These are phyloP conservation scores for Colletotrichum sidae DNA, from an alignment of 2,329 filamentous ascomycete species.

Conservation along the genomic window DNA sequence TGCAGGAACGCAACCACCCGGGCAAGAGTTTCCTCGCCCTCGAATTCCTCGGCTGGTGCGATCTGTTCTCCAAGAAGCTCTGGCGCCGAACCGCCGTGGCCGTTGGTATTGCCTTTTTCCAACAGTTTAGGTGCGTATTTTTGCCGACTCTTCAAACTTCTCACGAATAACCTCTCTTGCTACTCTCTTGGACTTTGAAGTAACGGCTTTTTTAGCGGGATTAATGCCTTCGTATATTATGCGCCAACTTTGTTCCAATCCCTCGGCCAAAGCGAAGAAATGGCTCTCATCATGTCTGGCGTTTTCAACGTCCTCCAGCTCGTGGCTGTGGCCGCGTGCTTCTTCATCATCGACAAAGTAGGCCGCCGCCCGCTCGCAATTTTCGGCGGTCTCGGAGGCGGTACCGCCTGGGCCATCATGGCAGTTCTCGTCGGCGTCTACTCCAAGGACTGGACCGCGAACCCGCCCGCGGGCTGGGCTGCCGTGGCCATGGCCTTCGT, in stretches of 20 bases:
- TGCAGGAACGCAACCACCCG: slow-evolving; percentile 50
- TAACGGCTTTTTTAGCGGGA: slow-evolving; percentile 29
- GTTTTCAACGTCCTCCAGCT: slow-evolving; percentile 51
- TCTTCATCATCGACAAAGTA: slow-evolving; percentile 56
- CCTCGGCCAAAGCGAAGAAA: slow-evolving; percentile 44
- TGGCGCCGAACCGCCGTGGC: slow-evolving; percentile 55
- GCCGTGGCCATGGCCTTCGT: slow-evolving; percentile 40
- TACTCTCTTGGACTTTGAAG: too few species aligned
- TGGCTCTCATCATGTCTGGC: slow-evolving; percentile 47
- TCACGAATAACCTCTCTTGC: neutral
- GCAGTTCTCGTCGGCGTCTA: slow-evolving; percentile 22
- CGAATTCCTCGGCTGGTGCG: slow-evolving; percentile 57
- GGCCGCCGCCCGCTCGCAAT: slow-evolving; percentile 49
- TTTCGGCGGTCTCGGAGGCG: slow-evolving; percentile 44
- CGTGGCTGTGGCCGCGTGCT: slow-evolving; percentile 43
- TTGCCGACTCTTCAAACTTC: neutral
- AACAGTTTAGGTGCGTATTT: slow-evolving; percentile 35
- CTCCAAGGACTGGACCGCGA: slow-evolving; percentile 18
- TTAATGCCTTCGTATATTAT: slow-evolving; percentile 44
- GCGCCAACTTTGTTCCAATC: slow-evolving; percentile 43
- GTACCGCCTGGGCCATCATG: slow-evolving; percentile 28
- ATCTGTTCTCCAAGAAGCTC: slow-evolving; percentile 59
- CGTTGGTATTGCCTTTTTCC: slow-evolving; percentile 45
- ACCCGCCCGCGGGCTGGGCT: slow-evolving; percentile 8
- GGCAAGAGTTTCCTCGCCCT: slow-evolving; percentile 51